phyloP scores from a whole-genome alignment of 306 rosid genomes.

The Amphicarpaea edgeworthii region DNA sequence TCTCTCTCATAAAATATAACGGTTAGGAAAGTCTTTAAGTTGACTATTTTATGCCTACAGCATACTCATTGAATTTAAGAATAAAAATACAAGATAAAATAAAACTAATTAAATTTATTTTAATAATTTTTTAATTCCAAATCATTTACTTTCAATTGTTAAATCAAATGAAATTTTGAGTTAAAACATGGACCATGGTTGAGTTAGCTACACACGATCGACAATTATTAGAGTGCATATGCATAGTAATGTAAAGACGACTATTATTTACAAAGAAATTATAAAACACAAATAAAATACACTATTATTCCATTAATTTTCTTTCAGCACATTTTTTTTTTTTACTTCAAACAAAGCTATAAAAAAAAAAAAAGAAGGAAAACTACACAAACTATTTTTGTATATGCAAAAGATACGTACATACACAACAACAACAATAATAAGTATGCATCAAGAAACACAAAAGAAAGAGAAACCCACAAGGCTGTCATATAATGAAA shows the following conservation, averaged over 20 bases:
- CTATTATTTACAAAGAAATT: not conserved
- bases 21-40: not conserved
- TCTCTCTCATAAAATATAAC: not conserved
- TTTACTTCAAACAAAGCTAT: not conserved
- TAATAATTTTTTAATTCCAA: not conserved
- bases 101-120: no score
- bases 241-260: not conserved
- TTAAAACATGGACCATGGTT: not conserved
- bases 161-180: not conserved
- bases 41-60: not conserved
- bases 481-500: slow-evolving; percentile 4
- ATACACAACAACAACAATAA: slow-evolving; percentile 16
- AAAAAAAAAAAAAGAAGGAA: not conserved
- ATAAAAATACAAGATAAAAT: no score
- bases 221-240: not conserved
- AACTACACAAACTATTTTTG: not conserved
- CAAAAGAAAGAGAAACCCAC: slow-evolving; percentile 1
- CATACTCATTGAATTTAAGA: not conserved
- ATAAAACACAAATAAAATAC: slow-evolving; percentile 11
- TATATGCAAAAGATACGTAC: not conserved
- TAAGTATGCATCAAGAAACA: not conserved
- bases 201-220: not conserved
- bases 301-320: not conserved
- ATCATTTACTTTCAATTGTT: no score
- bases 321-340: not conserved